Conservation (phyloP, 371 early-diverging fungal genomes). For the Gilbertella persicaria region DNA sequence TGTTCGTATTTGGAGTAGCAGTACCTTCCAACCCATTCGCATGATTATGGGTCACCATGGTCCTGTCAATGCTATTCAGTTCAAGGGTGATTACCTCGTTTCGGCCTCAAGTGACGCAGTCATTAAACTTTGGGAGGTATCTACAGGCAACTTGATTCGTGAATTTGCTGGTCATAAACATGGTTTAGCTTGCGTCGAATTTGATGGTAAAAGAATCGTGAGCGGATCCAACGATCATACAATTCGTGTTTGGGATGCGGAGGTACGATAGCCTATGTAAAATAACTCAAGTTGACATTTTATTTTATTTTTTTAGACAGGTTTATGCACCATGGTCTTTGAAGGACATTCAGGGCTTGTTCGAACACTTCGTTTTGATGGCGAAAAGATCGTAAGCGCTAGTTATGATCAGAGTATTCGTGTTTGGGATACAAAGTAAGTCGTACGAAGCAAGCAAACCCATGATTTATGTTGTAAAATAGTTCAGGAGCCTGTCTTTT, state of each 20-base stretch:
- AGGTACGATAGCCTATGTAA: constrained; percentile 28
- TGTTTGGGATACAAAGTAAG: constrained; percentile 81
- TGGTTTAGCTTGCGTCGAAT: constrained; percentile 94
- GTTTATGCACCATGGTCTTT: constrained; percentile 65
- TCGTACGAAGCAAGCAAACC: constrained; percentile 3
- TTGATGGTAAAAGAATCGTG: constrained; percentile 85
- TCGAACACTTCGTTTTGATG: constrained; percentile 80
- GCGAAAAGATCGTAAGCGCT: constrained; percentile 52
- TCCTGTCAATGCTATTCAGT: constrained; percentile 87
- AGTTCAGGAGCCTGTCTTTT: constrained; percentile 42
- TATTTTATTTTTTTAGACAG: constrained; percentile 49
- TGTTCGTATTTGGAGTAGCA: constrained; percentile 81
- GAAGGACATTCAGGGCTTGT: constrained; percentile 86
- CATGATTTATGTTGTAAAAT: constrained; percentile 7
- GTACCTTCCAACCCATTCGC: constrained; percentile 56
- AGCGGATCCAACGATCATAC: constrained; percentile 95
- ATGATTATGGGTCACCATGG: constrained; percentile 82
- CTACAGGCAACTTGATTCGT: constrained; percentile 67
- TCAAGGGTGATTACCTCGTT: constrained; percentile 66
- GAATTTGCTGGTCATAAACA: constrained; percentile 75
- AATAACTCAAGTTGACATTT: neutral
- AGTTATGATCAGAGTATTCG: constrained; percentile 95
- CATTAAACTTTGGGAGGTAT: constrained; percentile 86
- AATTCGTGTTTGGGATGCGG: constrained; percentile 93
- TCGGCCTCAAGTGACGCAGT: constrained; percentile 88